Conservation (phyloP, 2,329 filamentous ascomycete genomes). For the Arthrocladium fulminans region DNA sequence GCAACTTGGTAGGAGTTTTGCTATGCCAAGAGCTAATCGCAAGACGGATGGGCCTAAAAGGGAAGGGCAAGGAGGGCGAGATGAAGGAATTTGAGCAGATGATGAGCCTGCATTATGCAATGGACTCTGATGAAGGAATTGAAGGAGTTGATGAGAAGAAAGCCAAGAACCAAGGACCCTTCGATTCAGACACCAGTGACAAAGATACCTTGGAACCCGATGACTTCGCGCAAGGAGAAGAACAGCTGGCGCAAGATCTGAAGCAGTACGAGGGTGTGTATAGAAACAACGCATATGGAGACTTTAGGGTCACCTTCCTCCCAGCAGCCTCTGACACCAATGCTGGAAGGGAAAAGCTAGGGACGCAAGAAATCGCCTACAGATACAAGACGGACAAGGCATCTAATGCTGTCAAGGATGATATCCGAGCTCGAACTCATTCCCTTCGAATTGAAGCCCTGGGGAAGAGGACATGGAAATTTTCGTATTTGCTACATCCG, state of each 20-base stretch:
- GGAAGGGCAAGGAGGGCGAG: not conserved
- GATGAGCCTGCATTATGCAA: not conserved
- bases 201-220: not conserved
- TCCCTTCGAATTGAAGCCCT: not conserved
- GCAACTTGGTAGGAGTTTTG: conserved; percentile 5
- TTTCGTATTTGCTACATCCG: not conserved
- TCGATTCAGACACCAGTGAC: not conserved
- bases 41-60: conserved; percentile 1
- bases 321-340: not conserved
- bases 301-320: not conserved
- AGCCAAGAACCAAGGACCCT: too few relatives aligned
- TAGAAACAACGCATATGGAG: not conserved
- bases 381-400: not conserved
- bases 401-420: not conserved
- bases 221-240: not conserved
- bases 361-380: not conserved
- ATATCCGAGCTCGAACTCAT: not conserved
- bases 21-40: conserved; percentile 6
- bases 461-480: not conserved
- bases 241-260: not conserved
- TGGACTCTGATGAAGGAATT: not conserved
- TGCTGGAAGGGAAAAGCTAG: not conserved
- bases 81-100: not conserved
- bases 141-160: not conserved
- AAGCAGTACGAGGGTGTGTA: not conserved